These are phyloP conservation scores for Eremochloa ophiuroides DNA, from an alignment of 176 grass and related monocot species.

Conservation along the genomic window DNA sequence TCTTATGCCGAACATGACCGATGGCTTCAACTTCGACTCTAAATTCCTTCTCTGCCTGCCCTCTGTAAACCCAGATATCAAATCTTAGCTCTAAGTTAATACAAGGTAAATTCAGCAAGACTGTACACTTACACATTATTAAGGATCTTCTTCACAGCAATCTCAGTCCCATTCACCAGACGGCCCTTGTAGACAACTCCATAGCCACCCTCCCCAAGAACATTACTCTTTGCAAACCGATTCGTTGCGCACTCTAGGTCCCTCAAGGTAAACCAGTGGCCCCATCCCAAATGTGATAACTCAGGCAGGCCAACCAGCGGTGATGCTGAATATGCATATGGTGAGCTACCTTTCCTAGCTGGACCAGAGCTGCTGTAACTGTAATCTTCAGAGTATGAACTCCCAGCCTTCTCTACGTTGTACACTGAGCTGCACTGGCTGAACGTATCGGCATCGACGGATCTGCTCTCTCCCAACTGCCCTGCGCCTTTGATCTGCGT, in stretches of 20 bases:
- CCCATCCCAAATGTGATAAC: constrained; percentile 87
- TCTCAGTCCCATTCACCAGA: constrained; percentile 70
- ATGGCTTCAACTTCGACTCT: constrained; percentile 98
- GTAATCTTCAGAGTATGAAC: constrained; percentile 75
- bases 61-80: constrained; percentile 43
- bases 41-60: constrained; percentile 97
- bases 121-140: constrained; percentile 79
- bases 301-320: constrained; percentile 67
- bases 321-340: constrained; percentile 45
- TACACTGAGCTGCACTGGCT: constrained; percentile 79
- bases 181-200: constrained; percentile 81
- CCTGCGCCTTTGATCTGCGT: constrained; percentile 36
- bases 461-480: constrained; percentile 43
- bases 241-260: constrained; percentile 79
- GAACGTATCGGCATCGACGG: constrained; percentile 61
- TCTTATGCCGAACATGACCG: constrained; percentile 91
- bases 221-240: constrained; percentile 69
- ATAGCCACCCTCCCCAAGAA: constrained; percentile 90
- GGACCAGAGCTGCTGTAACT: constrained; percentile 57
- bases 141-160: constrained; percentile 96
- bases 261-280: constrained; percentile 93
- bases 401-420: constrained; percentile 73
- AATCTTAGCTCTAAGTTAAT: constrained; percentile 19
- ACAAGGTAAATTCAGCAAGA: constrained; percentile 23
- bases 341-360: constrained; percentile 52